Percentiles rank a stretch among this genome's conserved stretches.
phyloP scores from a whole-genome alignment of 2,329 filamentous ascomycete species.

The Aspergillus sp. region DNA sequence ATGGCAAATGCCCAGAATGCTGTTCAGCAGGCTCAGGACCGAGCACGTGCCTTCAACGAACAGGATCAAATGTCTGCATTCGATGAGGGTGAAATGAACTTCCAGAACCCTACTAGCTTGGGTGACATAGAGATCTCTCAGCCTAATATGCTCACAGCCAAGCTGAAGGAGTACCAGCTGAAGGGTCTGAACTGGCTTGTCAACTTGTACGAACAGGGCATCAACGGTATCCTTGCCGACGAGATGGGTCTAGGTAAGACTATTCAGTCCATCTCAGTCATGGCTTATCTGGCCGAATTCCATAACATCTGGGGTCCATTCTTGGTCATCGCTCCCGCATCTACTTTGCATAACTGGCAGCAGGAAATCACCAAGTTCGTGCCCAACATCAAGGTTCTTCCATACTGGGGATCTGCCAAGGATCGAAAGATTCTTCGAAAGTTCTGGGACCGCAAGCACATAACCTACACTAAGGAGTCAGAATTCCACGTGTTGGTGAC shows the following conservation, averaged over 20 bases:
- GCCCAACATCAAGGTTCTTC: slow-evolving; percentile 87
- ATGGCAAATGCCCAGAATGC: slow-evolving; percentile 95
- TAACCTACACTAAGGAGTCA: slow-evolving; percentile 88
- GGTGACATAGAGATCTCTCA: slow-evolving; percentile 93
- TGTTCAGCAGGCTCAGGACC: slow-evolving; percentile 88
- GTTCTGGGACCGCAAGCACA: slow-evolving; percentile 98
- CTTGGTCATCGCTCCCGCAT: slow-evolving; percentile 91
- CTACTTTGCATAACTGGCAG: slow-evolving; percentile 98
- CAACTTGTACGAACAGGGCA: slow-evolving; percentile 97
- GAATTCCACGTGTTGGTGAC: slow-evolving; percentile 95
- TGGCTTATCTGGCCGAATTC: slow-evolving; percentile 95
- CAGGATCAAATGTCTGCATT: slow-evolving; percentile 64
- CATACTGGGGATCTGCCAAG: slow-evolving; percentile 93
- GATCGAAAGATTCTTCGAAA: slow-evolving; percentile 95
- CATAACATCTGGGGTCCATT: slow-evolving; percentile 99
- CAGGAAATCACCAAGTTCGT: slow-evolving; percentile 96
- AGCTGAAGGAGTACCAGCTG: slow-evolving; percentile 97
- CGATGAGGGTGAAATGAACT: slow-evolving; percentile 97
- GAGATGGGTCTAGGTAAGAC: slow-evolving; percentile 99
- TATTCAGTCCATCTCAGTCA: slow-evolving; percentile 97
- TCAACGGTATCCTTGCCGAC: slow-evolving; percentile 97
- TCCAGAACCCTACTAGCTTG: slow-evolving; percentile 94
- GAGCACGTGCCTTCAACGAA: slow-evolving; percentile 85
- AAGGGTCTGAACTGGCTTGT: slow-evolving; percentile 99
- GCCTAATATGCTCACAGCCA: slow-evolving; percentile 85